Base-by-base conservation (phyloP, 164 flowering plant species). In the Aristolochia fimbriata region DNA sequence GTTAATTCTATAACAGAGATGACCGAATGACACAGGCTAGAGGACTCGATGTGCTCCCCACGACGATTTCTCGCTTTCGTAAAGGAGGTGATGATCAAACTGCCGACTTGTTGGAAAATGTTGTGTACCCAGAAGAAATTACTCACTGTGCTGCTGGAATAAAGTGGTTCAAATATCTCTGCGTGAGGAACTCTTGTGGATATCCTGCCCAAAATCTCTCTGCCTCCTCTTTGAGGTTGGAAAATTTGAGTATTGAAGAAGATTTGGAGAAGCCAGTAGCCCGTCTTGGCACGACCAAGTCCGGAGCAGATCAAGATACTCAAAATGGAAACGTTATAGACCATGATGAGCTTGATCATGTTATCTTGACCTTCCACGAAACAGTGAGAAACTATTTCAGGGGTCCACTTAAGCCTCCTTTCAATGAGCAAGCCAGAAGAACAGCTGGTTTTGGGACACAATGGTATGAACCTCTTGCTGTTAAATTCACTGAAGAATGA, bases 131-230 rank as follows among this genome's bases (percentile, higher is more conserved):
- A 0, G 96, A 89, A 69, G 96, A 92, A 73, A 81, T 89, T 21
- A 87, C 91, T 14, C 96, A 89, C 67, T 87, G 97, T 73, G 94
- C 98, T 54, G 91, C 97, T 31, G 98, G 98, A 47, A 84, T 93
- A 15, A 89, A 72, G 71, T 93, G 98, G 98, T 93, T 93, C 68
- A 86, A 76, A 66, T 82, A 80, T 71, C 81, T 93, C 41, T 87
- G 90, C 75, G 60, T 67, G 68, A 75, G 90, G 30, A 27, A 66
- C 62, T 81, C 25, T 8, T n/a, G 30, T 4, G 9, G 23, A 2
- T n/a, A 14, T 17, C 15, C 21, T 6, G 60, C 63, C 37, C 15
- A 33, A 66, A 5, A 27, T 27, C 30, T 27, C 3, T 2, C 30
- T 27, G 2, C 30, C 5, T 5, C 56, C 30, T 57, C 61, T 41